These are phyloP conservation scores for Lachancea kluyveri DNA, from an alignment of 805 yeast genomes.

Conservation along the genomic window DNA sequence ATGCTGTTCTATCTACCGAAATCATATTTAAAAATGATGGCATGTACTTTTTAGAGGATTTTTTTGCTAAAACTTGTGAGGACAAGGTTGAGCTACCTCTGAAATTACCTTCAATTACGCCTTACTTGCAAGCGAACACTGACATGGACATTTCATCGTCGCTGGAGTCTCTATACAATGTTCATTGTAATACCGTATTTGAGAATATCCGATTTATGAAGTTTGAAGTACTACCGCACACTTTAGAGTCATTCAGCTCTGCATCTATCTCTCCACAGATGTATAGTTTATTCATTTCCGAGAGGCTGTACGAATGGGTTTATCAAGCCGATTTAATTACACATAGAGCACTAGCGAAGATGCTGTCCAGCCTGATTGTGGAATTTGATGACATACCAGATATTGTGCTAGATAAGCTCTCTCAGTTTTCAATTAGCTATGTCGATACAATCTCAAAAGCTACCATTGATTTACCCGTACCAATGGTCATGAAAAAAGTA, in stretches of 20 bases:
- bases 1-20: not conserved
- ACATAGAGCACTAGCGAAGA: constrained; percentile 47
- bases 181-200: constrained; percentile 58
- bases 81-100: constrained; percentile 23
- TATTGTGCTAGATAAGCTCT: constrained; percentile 48
- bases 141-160: constrained; percentile 58
- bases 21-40: not conserved
- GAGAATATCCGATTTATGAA: constrained; percentile 66
- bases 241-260: constrained; percentile 44
- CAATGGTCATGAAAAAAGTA: constrained; percentile 46
- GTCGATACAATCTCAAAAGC: constrained; percentile 39
- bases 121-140: constrained; percentile 34
- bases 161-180: constrained; percentile 52
- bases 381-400: constrained; percentile 48
- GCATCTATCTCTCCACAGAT: constrained; percentile 57
- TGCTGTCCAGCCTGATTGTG: constrained; percentile 56
- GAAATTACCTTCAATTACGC: constrained; percentile 34
- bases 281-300: constrained; percentile 47
- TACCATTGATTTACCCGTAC: constrained; percentile 42
- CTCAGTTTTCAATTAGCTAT: constrained; percentile 44
- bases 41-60: not conserved
- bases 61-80: constrained; percentile 23
- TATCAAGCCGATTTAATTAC: constrained; percentile 57
- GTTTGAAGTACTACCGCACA: constrained; percentile 49
- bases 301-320: constrained; percentile 55